Conservation (phyloP, 1,284 basidiomycete genomes). For the Ustilago shanxiensis region DNA sequence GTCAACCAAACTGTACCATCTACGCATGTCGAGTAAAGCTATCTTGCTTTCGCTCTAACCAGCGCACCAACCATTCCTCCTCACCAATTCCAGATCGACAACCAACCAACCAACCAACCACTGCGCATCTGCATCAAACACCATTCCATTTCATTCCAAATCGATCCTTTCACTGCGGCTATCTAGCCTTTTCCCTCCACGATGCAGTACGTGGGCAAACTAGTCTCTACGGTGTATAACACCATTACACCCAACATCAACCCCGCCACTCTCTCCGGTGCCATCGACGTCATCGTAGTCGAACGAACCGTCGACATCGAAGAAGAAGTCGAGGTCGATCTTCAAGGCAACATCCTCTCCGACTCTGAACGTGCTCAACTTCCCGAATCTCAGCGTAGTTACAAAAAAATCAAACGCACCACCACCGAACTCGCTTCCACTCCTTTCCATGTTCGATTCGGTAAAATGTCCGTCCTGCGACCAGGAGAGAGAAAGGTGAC, state of each 20-base stretch:
- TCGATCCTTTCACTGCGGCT: no score
- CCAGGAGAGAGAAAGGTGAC: slow-evolving; percentile 90
- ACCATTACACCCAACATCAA: slow-evolving; percentile 70
- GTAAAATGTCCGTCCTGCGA: slow-evolving; percentile 94
- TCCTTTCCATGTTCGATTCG: slow-evolving; percentile 97
- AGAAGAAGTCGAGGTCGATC: slow-evolving; percentile 72
- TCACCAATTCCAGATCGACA: not conserved
- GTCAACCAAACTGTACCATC: no score
- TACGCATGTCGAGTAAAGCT: no score
- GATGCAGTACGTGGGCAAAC: slow-evolving; percentile 70
- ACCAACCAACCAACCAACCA: no score
- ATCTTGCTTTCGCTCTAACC: no score
- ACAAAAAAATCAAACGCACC: slow-evolving; percentile 37
- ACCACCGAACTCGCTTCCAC: slow-evolving; percentile 82
- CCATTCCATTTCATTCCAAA: no score
- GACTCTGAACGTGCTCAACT: slow-evolving; percentile 14
- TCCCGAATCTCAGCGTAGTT: slow-evolving; percentile 37
- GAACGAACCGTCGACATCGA: slow-evolving; percentile 72
- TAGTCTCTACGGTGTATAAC: slow-evolving; percentile 70
- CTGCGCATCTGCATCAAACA: no score
- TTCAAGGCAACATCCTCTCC: slow-evolving; percentile 27
- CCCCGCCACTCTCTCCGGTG: slow-evolving; percentile 68
- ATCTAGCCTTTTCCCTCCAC: not conserved
- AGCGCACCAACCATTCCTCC: no score
- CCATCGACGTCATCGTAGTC: slow-evolving; percentile 70